phyloP scores from a whole-genome alignment of 805 yeast species.

The Candida ortonii region DNA sequence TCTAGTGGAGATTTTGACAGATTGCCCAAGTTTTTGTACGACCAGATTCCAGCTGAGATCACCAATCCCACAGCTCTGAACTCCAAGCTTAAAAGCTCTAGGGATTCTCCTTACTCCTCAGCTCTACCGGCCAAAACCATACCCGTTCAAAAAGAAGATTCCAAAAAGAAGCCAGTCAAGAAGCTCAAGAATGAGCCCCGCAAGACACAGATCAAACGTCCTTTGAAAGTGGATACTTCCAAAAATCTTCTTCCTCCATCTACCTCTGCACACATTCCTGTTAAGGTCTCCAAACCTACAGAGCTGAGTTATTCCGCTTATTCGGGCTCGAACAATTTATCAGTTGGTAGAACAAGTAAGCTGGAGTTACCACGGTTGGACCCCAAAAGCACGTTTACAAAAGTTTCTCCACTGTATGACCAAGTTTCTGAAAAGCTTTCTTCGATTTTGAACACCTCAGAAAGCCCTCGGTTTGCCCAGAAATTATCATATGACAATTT shows the following conservation, averaged over 20 bases:
- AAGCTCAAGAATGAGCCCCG: background rate
- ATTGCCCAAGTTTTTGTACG: slow-evolving; percentile 30
- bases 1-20: slow-evolving; percentile 12
- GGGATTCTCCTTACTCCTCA: slow-evolving; percentile 28
- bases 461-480: slow-evolving; percentile 1
- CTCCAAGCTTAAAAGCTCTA: slow-evolving; percentile 17
- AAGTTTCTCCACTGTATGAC: slow-evolving; percentile 22
- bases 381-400: background rate
- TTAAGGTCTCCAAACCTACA: slow-evolving; percentile 13
- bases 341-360: too few species aligned
- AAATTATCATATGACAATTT: too few species aligned
- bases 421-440: slow-evolving; percentile 21
- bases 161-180: slow-evolving; percentile 1
- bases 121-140: slow-evolving; percentile 11
- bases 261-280: slow-evolving; percentile 15
- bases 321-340: too few species aligned
- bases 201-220: slow-evolving; percentile 4
- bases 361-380: background rate
- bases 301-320: background rate
- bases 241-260: slow-evolving; percentile 9
- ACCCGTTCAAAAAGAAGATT: slow-evolving; percentile 1
- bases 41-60: slow-evolving; percentile 30
- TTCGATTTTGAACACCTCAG: slow-evolving; percentile 15
- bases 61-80: slow-evolving; percentile 24
- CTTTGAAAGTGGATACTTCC: slow-evolving; percentile 22